Conservation (phyloP, 2,329 filamentous ascomycete species). For the Aspergillus viridinutans region DNA sequence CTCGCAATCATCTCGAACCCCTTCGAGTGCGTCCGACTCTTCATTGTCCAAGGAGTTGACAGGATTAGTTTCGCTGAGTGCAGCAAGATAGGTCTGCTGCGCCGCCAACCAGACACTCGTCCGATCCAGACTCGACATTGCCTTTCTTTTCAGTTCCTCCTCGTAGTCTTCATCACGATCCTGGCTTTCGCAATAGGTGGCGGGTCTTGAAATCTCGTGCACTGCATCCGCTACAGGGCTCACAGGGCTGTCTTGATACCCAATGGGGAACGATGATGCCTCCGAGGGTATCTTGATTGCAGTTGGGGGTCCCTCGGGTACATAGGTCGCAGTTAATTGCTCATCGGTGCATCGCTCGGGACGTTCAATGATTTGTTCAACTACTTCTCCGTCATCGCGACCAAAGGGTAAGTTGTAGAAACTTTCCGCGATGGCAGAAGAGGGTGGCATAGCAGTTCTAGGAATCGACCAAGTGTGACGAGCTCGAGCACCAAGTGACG, state of each 20-base stretch:
- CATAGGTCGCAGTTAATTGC: slow-evolving; percentile 32
- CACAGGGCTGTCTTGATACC: slow-evolving; percentile 24
- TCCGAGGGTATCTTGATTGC: slow-evolving; percentile 48
- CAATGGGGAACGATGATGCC: slow-evolving; percentile 22
- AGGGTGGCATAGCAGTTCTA: slow-evolving; percentile 58
- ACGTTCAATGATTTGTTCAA: slow-evolving; percentile 67
- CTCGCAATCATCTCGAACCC: slow-evolving; percentile 15
- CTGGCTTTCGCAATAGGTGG: slow-evolving; percentile 51
- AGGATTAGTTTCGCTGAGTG: slow-evolving; percentile 56
- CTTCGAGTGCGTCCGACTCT: slow-evolving; percentile 14
- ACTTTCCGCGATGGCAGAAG: slow-evolving; percentile 83
- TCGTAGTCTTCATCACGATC: slow-evolving; percentile 74
- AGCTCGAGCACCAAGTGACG: slow-evolving; percentile 69
- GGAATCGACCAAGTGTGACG: slow-evolving; percentile 77
- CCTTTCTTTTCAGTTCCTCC: slow-evolving; percentile 65
- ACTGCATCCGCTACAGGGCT: slow-evolving; percentile 22
- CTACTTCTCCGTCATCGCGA: slow-evolving; percentile 43
- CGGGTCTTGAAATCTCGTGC: slow-evolving; percentile 57
- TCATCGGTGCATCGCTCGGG: slow-evolving; percentile 36
- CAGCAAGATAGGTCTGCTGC: slow-evolving; percentile 71
- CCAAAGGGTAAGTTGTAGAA: slow-evolving; percentile 87
- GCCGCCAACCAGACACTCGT: slow-evolving; percentile 83
- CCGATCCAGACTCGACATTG: slow-evolving; percentile 72
- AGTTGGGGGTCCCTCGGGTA: slow-evolving; percentile 30
- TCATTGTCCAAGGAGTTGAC: slow-evolving; percentile 37